These are phyloP conservation scores for Asterella californica DNA, from an alignment of 225 moss, liverwort and hornwort genomes.

Conservation along the genomic window DNA sequence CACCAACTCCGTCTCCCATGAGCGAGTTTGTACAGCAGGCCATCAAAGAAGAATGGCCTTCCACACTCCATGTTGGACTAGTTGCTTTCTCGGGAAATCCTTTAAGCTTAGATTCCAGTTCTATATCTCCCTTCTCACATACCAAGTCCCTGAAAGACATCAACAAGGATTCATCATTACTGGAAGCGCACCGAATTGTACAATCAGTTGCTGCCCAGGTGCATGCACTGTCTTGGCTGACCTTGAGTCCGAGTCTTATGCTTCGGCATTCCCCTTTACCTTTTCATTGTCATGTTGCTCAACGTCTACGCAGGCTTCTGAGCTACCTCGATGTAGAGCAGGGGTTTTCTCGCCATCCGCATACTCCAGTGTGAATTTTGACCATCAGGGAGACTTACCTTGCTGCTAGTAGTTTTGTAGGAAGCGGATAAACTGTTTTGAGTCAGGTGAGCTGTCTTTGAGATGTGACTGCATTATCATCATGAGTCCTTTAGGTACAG, in stretches of 20 bases:
- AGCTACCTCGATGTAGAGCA: conserved; percentile 60
- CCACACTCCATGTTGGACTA: conserved; percentile 72
- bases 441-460: conserved; percentile 12
- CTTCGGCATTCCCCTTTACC: conserved; percentile 77
- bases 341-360: conserved; percentile 28
- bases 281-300: conserved; percentile 88
- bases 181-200: conserved; percentile 58
- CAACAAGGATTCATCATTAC: conserved; percentile 37
- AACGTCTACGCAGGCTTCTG: conserved; percentile 72
- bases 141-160: conserved; percentile 41
- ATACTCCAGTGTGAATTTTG: conserved; percentile 44
- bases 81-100: conserved; percentile 69
- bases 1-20: conserved; percentile 44
- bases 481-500: conserved; percentile 8
- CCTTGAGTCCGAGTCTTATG: conserved; percentile 56
- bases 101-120: conserved; percentile 29
- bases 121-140: conserved; percentile 10
- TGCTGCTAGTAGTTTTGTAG: conserved; percentile 23
- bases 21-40: conserved; percentile 63
- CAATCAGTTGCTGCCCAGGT: conserved; percentile 72
- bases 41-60: conserved; percentile 93
- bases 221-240: conserved; percentile 91
- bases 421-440: conserved; percentile 9
- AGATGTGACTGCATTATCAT: conserved; percentile 3
- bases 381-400: conserved; percentile 10